Conservation (phyloP, 768 basidiomycete genomes). For the Rubroboletus satanas region DNA sequence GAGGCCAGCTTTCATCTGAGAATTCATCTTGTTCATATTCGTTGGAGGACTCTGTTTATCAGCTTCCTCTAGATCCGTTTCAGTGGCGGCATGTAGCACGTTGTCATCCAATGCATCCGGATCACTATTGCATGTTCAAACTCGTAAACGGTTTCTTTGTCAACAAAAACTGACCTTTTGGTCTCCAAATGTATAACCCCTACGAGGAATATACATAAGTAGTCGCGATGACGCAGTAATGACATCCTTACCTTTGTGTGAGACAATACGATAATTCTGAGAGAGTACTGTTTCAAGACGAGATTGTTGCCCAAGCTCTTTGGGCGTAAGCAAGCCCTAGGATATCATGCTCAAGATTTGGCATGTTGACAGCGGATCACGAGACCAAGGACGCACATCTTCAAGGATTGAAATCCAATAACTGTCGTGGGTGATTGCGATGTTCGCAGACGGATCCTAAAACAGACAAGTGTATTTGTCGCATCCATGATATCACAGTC, state of each 20-base stretch:
- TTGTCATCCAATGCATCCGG: not conserved
- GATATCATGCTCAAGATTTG: not conserved
- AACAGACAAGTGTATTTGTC: not conserved
- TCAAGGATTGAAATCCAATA: constrained; percentile 9
- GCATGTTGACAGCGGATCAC: not conserved
- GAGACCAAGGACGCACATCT: not conserved
- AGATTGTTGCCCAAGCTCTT: not conserved
- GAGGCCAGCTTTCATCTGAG: not conserved
- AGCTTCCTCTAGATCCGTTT: not conserved
- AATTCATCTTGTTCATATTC: not conserved
- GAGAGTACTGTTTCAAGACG: not conserved
- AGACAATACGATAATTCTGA: constrained; percentile 1
- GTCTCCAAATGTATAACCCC: constrained; percentile 2
- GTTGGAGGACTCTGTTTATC: not conserved
- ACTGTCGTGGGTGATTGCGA: constrained; percentile 6
- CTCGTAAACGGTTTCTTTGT: not conserved
- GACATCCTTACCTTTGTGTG: not conserved
- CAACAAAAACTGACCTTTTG: not conserved
- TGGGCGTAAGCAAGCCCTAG: not conserved
- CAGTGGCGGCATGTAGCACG: too few species aligned
- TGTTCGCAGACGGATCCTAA: constrained; percentile 3
- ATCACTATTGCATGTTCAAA: not conserved
- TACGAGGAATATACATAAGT: not conserved
- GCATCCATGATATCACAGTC: not conserved
- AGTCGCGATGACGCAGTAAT: not conserved